These are phyloP conservation scores for Ceriops tagal DNA, from an alignment of 345 rosid genomes.

Conservation along the genomic window DNA sequence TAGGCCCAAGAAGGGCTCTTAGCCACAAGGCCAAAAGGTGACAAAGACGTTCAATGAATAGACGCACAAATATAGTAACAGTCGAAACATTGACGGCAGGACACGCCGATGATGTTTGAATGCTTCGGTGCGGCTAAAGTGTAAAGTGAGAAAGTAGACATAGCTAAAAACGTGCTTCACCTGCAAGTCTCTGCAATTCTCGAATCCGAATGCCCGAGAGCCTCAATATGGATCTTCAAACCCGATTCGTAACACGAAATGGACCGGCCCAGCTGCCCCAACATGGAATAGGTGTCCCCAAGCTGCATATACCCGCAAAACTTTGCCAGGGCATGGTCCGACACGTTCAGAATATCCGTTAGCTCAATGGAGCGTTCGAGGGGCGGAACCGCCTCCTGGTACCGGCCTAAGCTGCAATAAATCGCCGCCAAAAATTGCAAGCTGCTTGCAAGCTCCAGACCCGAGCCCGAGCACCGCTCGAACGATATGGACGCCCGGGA, in stretches of 20 bases:
- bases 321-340: constrained; percentile 42
- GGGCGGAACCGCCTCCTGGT: constrained; percentile 43
- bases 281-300: constrained; percentile 46
- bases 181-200: constrained; percentile 46
- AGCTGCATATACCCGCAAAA: constrained; percentile 56
- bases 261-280: constrained; percentile 46
- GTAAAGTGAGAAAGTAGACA: not conserved
- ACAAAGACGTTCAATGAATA: too few species aligned
- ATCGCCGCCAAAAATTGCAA: constrained; percentile 46
- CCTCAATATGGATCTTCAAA: constrained; percentile 42
- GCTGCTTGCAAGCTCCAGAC: constrained; percentile 41
- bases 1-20: constrained; percentile 1
- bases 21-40: too few species aligned
- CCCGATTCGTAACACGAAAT: constrained; percentile 40
- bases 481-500: constrained; percentile 37
- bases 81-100: too few species aligned
- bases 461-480: constrained; percentile 31
- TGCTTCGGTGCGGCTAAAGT: too few species aligned
- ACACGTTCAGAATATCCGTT: constrained; percentile 18
- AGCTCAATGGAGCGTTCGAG: constrained; percentile 41
- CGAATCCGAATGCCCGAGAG: constrained; percentile 40
- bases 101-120: too few species aligned
- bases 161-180: constrained; percentile 11
- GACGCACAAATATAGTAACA: too few species aligned
- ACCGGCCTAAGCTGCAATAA: constrained; percentile 39